Evolutionary conservation across 345 rosid species (phyloP).

Genomic region (Melaleuca alternifolia): DNA sequence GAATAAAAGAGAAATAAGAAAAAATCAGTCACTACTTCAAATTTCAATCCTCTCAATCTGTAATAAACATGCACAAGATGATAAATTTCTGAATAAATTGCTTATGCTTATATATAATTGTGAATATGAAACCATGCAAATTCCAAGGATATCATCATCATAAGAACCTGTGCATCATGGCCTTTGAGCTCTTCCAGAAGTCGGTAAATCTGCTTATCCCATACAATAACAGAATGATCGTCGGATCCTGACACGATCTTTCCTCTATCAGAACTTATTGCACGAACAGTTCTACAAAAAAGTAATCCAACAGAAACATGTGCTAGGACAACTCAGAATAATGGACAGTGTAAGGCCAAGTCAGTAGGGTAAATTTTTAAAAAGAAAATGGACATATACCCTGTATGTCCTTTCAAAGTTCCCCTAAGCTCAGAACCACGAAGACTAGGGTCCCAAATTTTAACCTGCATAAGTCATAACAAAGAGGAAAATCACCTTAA

Average conservation of each 20-base stretch:
- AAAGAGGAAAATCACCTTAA: neutral
- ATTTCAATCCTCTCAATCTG: neutral
- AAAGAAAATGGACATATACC: conserved; percentile 30
- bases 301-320: neutral
- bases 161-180: conserved; percentile 83
- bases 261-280: conserved; percentile 96
- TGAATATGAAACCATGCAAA: neutral
- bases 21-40: neutral
- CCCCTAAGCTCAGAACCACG: conserved; percentile 98
- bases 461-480: conserved; percentile 50
- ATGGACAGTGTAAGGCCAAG: neutral
- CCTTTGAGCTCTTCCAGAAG: conserved; percentile 94
- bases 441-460: conserved; percentile 97
- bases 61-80: neutral
- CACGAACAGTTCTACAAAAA: conserved; percentile 70
- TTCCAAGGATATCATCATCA: conserved; percentile 3
- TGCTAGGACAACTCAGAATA: neutral
- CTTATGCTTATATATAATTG: neutral
- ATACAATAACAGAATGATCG: conserved; percentile 87
- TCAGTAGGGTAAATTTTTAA: neutral
- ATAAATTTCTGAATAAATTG: neutral
- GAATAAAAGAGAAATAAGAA: neutral
- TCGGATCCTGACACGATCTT: conserved; percentile 99
- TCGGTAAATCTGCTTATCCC: conserved; percentile 96
- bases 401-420: conserved; percentile 83